Evolutionary conservation across 2,329 filamentous ascomycete species (phyloP).

Genomic region (Fusarium udum): DNA sequence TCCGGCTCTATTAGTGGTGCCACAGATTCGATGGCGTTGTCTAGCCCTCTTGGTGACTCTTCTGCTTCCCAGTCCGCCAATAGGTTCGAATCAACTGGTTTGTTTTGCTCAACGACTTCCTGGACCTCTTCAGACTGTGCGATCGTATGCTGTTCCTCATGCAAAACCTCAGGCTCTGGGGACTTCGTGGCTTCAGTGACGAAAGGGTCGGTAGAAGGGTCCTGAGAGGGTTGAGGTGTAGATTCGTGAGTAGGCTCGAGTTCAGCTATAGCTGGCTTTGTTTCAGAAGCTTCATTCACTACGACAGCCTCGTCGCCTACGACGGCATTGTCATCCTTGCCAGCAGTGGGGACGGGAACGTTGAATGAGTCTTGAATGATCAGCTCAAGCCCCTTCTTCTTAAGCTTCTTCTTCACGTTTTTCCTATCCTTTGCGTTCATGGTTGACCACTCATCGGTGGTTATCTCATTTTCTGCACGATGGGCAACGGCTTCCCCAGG

Average conservation of each 20-base stretch:
- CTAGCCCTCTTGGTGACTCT: not conserved
- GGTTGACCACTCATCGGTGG: slow-evolving; percentile 33
- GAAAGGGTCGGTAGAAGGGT: not conserved
- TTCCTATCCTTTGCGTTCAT: slow-evolving; percentile 37
- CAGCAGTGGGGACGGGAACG: not conserved
- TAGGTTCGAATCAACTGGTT: not conserved
- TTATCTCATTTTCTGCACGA: slow-evolving; percentile 37
- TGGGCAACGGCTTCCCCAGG: not conserved
- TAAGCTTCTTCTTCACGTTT: slow-evolving; percentile 39
- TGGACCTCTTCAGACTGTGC: not conserved
- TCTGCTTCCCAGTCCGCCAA: not conserved
- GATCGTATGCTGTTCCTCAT: not conserved
- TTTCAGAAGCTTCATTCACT: slow-evolving; percentile 1
- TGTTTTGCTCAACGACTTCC: not conserved
- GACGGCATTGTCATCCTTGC: not conserved
- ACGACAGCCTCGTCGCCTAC: not conserved
- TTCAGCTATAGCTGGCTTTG: not conserved
- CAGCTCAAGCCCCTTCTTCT: slow-evolving; percentile 34
- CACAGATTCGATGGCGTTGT: slow-evolving; percentile 1
- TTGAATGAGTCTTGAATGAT: slow-evolving; percentile 28
- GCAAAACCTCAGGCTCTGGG: not conserved
- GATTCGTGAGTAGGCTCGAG: not conserved
- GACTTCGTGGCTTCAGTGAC: not conserved
- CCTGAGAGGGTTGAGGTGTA: not conserved
- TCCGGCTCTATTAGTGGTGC: slow-evolving; percentile 1